Evolutionary conservation across 2,329 filamentous ascomycete species (phyloP), one percentile per base, ranked within the genome.

Genomic region (Fusarium domesticum): DNA sequence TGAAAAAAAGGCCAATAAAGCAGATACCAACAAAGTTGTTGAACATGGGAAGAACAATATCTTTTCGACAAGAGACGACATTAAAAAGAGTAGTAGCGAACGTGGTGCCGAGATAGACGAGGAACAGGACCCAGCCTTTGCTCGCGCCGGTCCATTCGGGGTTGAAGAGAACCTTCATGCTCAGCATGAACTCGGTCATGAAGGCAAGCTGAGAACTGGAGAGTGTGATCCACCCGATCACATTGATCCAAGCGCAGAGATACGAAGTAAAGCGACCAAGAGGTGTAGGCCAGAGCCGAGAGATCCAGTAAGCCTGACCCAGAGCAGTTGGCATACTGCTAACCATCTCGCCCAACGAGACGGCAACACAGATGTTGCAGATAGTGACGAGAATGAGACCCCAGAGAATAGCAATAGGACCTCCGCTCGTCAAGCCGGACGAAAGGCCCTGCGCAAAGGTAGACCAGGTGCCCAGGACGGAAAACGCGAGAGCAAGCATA

Each of bases 241-340:
- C 78, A 59, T 81, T 81, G 55, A 80, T 77, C 76, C 76, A 81
- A 2, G 77, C 78, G 50, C 76, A 78, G 62, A 81, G 69, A 54
- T 81, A 81, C 1, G 74, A 77, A 4, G 62, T 55, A 47, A 79
- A 76, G 2, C 77, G 70, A 2, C 76, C 78, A 1, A 12, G 56
- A 54, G 45, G 61, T 37, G 67, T 70, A 63, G 39, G 56, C 57
- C 60, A 66, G 20, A 69, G 57, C 2, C 61, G 61, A 18, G 64
- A 64, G 42, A 67, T 63, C 77, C 78, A 83, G 59, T 77, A 81
- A 0, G 77, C 78, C 62, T 83, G 79, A 0, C 79, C 79, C 3
- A 81, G 64, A 0, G 78, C 78, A 0, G 78, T 81, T 4, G 79
- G 79, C 77, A 81, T 81, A 50, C 71, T 73, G 50, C 75, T 80